Percentiles rank a stretch among this genome's conserved stretches.
Evolutionary conservation across 331 rosid species (phyloP).

Genomic region (Dryas integrifolia): DNA sequence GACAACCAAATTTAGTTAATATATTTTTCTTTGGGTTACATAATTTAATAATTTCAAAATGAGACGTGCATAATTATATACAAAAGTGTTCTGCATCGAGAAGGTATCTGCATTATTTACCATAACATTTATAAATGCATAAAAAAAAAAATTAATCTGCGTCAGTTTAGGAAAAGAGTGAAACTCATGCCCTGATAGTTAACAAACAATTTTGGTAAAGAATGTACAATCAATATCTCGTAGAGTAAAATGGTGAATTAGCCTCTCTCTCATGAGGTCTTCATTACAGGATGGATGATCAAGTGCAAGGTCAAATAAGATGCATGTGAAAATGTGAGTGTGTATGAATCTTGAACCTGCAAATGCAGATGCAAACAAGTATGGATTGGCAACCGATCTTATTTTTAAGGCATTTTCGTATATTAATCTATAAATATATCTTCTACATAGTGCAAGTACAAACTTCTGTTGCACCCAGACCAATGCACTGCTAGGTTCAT

Average conservation of each 20-base stretch:
- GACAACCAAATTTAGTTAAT: not conserved
- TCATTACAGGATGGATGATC: conserved; percentile 1
- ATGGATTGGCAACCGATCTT: not conserved
- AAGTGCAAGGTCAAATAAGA: not conserved
- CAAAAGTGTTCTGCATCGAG: not conserved
- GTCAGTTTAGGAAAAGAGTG: not conserved
- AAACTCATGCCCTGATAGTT: not conserved
- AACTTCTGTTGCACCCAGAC: not conserved
- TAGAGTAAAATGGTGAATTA: not conserved
- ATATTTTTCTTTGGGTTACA: not conserved
- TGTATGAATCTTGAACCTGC: not conserved
- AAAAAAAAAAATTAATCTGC: not conserved
- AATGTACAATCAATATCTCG: not conserved
- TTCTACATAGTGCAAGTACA: not conserved
- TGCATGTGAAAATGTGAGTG: not conserved
- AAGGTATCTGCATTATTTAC: not conserved
- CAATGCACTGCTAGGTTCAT: not conserved
- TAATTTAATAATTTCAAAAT: not conserved
- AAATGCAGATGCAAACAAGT: not conserved
- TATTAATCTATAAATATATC: not conserved
- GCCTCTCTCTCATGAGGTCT: not conserved
- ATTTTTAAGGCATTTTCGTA: not conserved
- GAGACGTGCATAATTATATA: not conserved
- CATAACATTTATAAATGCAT: too few relatives aligned
- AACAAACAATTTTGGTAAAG: not conserved